Evolutionary conservation across 106 monocot genomes (phyloP).

Genomic region (Agapanthus africanus): DNA sequence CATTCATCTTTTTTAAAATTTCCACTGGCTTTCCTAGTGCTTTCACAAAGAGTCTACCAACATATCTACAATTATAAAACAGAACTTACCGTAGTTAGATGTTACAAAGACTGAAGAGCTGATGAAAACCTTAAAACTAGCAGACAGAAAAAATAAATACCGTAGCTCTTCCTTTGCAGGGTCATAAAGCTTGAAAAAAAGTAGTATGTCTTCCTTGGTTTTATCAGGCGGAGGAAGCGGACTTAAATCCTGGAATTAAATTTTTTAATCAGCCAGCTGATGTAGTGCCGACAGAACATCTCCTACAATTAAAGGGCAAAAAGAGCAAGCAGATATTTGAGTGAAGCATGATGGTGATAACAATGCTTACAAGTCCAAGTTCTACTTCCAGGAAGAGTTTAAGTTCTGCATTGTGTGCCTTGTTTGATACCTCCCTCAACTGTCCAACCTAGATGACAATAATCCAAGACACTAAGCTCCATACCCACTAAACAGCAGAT

Average conservation of each 20-base stretch:
- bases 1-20: slow-evolving; percentile 78
- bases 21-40: slow-evolving; percentile 70
- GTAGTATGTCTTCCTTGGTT: slow-evolving; percentile 83
- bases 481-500: neutral
- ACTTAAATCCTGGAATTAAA: slow-evolving; percentile 42
- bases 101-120: neutral
- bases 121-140: neutral
- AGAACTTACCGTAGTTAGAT: neutral
- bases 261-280: neutral
- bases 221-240: slow-evolving; percentile 73
- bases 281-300: neutral
- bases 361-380: slow-evolving; percentile 22
- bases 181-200: slow-evolving; percentile 95
- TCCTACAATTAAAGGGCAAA: neutral
- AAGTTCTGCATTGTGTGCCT: slow-evolving; percentile 89
- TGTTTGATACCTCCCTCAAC: slow-evolving; percentile 88
- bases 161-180: slow-evolving; percentile 88
- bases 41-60: slow-evolving; percentile 87
- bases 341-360: neutral
- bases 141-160: slow-evolving; percentile 26
- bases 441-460: slow-evolving; percentile 74
- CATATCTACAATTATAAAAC: slow-evolving; percentile 40
- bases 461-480: neutral
- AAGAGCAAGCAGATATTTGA: neutral
- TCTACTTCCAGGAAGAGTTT: slow-evolving; percentile 94